Evolutionary conservation across 169 alveolate species (phyloP).

Genomic region (Cystoisospora suis): DNA sequence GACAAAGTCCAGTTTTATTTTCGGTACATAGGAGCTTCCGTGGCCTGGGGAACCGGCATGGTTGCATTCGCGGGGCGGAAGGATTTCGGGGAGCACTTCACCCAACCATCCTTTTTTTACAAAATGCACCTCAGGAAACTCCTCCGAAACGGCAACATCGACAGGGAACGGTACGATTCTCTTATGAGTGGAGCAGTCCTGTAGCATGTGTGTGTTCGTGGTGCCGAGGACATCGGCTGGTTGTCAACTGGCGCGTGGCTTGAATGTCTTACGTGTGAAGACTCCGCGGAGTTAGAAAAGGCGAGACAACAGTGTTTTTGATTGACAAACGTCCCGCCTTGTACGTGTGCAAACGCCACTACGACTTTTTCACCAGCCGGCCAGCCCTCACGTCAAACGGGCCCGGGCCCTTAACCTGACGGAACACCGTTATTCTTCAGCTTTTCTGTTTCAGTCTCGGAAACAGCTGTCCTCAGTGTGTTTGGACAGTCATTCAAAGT

Average conservation of each 20-base stretch:
- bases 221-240: too few relatives aligned
- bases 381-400: too few relatives aligned
- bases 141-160: neutral
- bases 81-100: neutral
- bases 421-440: too few relatives aligned
- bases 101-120: neutral
- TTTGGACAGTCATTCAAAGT: too few relatives aligned
- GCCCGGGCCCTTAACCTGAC: too few relatives aligned
- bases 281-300: neutral
- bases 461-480: too few relatives aligned
- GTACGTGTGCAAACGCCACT: too few relatives aligned
- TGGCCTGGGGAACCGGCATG: conserved; percentile 10
- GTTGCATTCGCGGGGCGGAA: neutral
- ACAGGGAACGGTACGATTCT: neutral
- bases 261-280: neutral
- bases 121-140: neutral
- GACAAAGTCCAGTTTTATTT: conserved; percentile 10
- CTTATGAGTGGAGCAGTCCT: conserved; percentile 20
- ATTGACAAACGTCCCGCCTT: too few relatives aligned
- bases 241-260: neutral
- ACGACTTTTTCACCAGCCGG: too few relatives aligned
- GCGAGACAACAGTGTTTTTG: too few relatives aligned
- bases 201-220: neutral
- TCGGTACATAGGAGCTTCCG: neutral
- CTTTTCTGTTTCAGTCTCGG: too few relatives aligned